A percentile compares a stretch with the other conserved stretches of the same genome.
phyloP scores from a whole-genome alignment of 1,139 yeast species.

The Debaryomyces nepalensis region DNA sequence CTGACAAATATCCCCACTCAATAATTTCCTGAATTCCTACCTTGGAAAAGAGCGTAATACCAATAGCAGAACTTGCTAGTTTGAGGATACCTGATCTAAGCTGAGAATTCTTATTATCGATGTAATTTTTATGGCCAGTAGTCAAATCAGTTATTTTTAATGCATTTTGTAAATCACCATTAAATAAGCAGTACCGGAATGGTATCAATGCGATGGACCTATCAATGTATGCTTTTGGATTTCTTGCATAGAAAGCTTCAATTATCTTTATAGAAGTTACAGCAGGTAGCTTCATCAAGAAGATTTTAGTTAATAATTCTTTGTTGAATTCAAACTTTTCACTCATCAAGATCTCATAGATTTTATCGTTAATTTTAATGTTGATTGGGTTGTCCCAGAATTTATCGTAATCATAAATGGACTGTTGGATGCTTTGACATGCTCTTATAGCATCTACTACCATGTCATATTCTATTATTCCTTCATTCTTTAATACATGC shows the following conservation, averaged over 20 bases:
- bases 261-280: slow-evolving; percentile 35
- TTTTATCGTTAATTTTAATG: slow-evolving; percentile 23
- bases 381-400: slow-evolving; percentile 28
- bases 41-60: slow-evolving; percentile 43
- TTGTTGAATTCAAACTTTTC: slow-evolving; percentile 27
- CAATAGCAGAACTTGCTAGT: slow-evolving; percentile 38
- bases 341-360: slow-evolving; percentile 27
- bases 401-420: slow-evolving; percentile 27
- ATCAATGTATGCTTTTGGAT: slow-evolving; percentile 41
- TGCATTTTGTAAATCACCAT: slow-evolving; percentile 63
- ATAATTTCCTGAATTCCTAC: slow-evolving; percentile 42
- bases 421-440: slow-evolving; percentile 26
- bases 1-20: slow-evolving; percentile 38
- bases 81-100: slow-evolving; percentile 35
- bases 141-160: slow-evolving; percentile 63
- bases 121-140: slow-evolving; percentile 59
- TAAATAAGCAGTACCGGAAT: slow-evolving; percentile 59
- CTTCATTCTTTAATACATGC: slow-evolving; percentile 12
- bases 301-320: slow-evolving; percentile 32
- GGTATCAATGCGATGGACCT: slow-evolving; percentile 61
- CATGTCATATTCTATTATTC: slow-evolving; percentile 12
- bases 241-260: slow-evolving; percentile 38
- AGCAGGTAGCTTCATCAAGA: slow-evolving; percentile 41
- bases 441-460: slow-evolving; percentile 28
- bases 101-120: slow-evolving; percentile 33